Conservation (phyloP, 1,284 basidiomycete genomes). For the Neolentinus lepideus region DNA sequence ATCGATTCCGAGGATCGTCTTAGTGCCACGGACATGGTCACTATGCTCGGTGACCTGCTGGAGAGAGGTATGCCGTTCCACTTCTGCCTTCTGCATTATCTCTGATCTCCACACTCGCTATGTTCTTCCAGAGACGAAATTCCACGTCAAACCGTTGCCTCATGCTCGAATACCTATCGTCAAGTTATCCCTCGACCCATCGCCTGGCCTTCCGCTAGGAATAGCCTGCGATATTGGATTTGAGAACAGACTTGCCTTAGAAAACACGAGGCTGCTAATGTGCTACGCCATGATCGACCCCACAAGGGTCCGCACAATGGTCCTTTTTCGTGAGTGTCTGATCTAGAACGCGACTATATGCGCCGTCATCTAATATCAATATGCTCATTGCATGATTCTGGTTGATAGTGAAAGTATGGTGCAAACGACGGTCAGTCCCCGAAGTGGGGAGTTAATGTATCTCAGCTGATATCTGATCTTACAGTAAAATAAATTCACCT, state of each 20-base stretch:
- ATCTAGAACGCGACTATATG: slow-evolving; percentile 5
- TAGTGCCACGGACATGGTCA: slow-evolving; percentile 85
- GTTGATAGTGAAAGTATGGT: slow-evolving; percentile 93
- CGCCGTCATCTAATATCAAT: background rate
- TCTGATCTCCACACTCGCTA: background rate
- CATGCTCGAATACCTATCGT: slow-evolving; percentile 98
- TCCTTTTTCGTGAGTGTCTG: slow-evolving; percentile 80
- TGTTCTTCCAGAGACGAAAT: slow-evolving; percentile 77
- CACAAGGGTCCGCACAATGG: slow-evolving; percentile 87
- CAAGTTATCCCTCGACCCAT: slow-evolving; percentile 90
- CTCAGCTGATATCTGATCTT: background rate
- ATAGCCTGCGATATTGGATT: slow-evolving; percentile 99
- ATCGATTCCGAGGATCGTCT: slow-evolving; percentile 78
- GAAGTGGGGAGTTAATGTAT: background rate
- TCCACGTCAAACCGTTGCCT: slow-evolving; percentile 93
- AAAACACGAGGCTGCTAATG: slow-evolving; percentile 93
- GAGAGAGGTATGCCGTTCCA: slow-evolving; percentile 68
- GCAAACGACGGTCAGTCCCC: slow-evolving; percentile 73
- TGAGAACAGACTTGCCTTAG: slow-evolving; percentile 93
- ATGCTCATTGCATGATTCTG: slow-evolving; percentile 3
- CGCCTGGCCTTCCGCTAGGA: slow-evolving; percentile 81
- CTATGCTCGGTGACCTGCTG: slow-evolving; percentile 88
- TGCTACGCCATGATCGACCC: slow-evolving; percentile 98
- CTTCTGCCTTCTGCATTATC: background rate
- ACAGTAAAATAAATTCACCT: slow-evolving; percentile 95